phyloP scores from a whole-genome alignment of 2,329 filamentous ascomycete genomes.

The Fusarium miscanthi region DNA sequence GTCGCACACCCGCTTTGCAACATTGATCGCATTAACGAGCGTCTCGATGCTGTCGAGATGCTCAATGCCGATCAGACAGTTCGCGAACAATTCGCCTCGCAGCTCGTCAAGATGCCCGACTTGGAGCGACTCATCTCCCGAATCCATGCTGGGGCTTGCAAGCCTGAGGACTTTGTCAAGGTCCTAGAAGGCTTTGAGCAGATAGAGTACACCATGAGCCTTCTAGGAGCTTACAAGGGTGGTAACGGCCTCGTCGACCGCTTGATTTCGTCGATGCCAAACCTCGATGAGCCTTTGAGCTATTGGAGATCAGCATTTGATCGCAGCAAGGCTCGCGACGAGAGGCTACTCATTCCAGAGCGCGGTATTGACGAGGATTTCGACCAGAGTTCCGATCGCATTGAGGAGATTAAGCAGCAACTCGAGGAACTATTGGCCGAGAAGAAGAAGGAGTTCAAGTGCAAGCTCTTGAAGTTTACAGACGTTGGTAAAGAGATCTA shows the following conservation, averaged over 20 bases:
- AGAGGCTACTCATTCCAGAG: conserved; percentile 86
- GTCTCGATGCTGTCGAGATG: conserved; percentile 92
- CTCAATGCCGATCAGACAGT: conserved; percentile 84
- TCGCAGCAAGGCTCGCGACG: conserved; percentile 78
- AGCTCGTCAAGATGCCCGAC: conserved; percentile 92
- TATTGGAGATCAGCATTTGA: conserved; percentile 96
- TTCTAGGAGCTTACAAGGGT: conserved; percentile 79
- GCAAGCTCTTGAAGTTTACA: conserved; percentile 76
- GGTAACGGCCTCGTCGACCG: conserved; percentile 86
- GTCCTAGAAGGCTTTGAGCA: conserved; percentile 97
- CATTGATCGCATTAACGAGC: conserved; percentile 87
- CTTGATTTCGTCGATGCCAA: conserved; percentile 86
- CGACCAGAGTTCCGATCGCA: conserved; percentile 81
- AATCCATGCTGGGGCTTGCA: conserved; percentile 91
- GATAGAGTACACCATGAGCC: conserved; percentile 91
- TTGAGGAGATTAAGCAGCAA: conserved; percentile 79
- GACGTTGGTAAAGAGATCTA: conserved; percentile 98
- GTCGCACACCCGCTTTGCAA: conserved; percentile 95
- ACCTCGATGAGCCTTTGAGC: conserved; percentile 77
- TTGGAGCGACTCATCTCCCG: conserved; percentile 93
- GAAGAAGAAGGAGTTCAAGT: conserved; percentile 79
- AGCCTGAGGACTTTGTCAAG: conserved; percentile 89
- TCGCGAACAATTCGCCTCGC: conserved; percentile 87
- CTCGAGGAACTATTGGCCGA: conserved; percentile 77
- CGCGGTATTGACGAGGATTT: conserved; percentile 92